phyloP scores from a whole-genome alignment of 108 stramenopile species.

The Cyclostephanos invisitatus region DNA sequence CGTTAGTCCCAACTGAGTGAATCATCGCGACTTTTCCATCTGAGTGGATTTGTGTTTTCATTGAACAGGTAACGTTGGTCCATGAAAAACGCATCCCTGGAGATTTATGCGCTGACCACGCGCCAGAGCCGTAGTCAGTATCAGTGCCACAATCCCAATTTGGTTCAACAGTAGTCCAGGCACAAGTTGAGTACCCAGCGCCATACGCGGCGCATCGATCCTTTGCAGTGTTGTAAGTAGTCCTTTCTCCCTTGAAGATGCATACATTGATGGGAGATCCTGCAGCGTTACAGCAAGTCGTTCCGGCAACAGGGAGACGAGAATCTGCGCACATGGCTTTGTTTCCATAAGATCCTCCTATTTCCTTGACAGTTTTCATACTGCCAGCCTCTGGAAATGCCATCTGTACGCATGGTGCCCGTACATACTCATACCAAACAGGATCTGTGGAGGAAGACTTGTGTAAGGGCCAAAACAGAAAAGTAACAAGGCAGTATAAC shows the following conservation, averaged over 20 bases:
- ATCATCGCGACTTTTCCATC: constrained; percentile 58
- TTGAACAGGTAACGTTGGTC: constrained; percentile 46
- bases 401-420: constrained; percentile 36
- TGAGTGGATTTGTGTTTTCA: constrained; percentile 52
- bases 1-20: constrained; percentile 34
- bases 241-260: constrained; percentile 32
- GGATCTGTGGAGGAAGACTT: not conserved
- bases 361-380: constrained; percentile 33
- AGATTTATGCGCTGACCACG: constrained; percentile 8
- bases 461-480: not conserved
- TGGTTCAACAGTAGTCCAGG: constrained; percentile 22
- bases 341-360: constrained; percentile 24
- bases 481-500: not conserved
- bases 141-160: constrained; percentile 32
- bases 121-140: not conserved
- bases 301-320: constrained; percentile 32
- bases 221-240: constrained; percentile 23
- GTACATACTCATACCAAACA: constrained; percentile 41
- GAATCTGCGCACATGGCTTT: constrained; percentile 40
- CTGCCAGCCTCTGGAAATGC: constrained; percentile 25
- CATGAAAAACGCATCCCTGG: constrained; percentile 45
- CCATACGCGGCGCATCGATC: constrained; percentile 30
- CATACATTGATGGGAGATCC: constrained; percentile 26
- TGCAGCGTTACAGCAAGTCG: constrained; percentile 29
- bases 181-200: constrained; percentile 21